These are phyloP conservation scores for Termitomyces sp. DNA, from an alignment of 768 basidiomycete genomes.

Conservation along the genomic window DNA sequence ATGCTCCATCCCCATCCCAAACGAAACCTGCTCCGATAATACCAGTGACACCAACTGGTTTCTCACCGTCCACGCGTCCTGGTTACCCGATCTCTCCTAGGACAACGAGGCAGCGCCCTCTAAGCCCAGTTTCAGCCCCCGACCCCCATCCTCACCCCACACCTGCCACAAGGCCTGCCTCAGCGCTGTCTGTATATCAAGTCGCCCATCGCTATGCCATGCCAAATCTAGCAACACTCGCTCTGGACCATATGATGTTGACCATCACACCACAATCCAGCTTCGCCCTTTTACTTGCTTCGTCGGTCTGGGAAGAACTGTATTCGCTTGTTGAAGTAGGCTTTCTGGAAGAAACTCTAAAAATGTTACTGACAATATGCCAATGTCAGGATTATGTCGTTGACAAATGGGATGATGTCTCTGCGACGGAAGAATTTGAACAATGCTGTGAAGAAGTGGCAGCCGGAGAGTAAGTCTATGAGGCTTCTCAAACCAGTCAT, in stretches of 20 bases:
- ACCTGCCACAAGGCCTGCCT: conserved; percentile 57
- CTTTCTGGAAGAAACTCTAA: conserved; percentile 11
- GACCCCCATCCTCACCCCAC: conserved; percentile 78
- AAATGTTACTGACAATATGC: conserved; percentile 7
- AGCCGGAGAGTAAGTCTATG: conserved; percentile 59
- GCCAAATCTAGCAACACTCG: conserved; percentile 59
- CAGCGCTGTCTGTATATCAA: conserved; percentile 72
- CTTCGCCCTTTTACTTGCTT: conserved; percentile 69
- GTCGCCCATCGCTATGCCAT: conserved; percentile 74
- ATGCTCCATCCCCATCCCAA: conserved; percentile 22
- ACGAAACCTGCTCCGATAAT: conserved; percentile 37
- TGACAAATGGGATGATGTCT: conserved; percentile 72
- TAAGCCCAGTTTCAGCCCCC: conserved; percentile 28
- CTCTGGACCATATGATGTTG: conserved; percentile 69
- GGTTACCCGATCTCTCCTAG: conserved; percentile 46
- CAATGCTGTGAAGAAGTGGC: conserved; percentile 69
- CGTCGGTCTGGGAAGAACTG: conserved; percentile 62
- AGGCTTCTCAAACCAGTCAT: background rate
- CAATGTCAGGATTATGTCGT: conserved; percentile 63
- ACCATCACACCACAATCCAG: conserved; percentile 63
- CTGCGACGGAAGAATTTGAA: conserved; percentile 60
- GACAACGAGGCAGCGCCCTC: conserved; percentile 33
- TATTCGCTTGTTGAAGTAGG: conserved; percentile 56
- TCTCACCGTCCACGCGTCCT: conserved; percentile 28
- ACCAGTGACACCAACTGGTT: conserved; percentile 30